A percentile compares a stretch with the other conserved stretches of the same genome.
Evolutionary conservation across 768 basidiomycete species (phyloP).

Genomic region (Rubroboletus pulcherrimus): DNA sequence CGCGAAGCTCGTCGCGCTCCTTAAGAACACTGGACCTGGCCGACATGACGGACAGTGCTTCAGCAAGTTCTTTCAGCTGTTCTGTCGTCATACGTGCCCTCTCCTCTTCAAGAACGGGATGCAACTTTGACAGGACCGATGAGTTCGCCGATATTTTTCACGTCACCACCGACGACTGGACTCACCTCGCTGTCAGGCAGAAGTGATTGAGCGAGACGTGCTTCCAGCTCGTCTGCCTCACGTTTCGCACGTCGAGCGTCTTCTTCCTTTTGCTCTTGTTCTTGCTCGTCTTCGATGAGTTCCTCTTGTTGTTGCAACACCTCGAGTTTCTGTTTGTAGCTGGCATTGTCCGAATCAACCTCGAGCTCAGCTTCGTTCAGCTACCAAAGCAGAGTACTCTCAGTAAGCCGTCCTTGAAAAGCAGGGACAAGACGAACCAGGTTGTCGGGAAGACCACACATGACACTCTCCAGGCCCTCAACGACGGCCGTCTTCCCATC

Average conservation of each 20-base stretch:
- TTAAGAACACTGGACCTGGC: slow-evolving; percentile 94
- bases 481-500: slow-evolving; percentile 83
- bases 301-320: slow-evolving; percentile 98
- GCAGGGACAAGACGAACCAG: slow-evolving; percentile 53
- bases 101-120: slow-evolving; percentile 56
- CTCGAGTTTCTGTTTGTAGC: slow-evolving; percentile 97
- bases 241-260: slow-evolving; percentile 83
- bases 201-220: slow-evolving; percentile 73
- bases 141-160: not conserved
- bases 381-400: slow-evolving; percentile 37
- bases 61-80: slow-evolving; percentile 90
- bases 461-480: slow-evolving; percentile 79
- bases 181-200: slow-evolving; percentile 87
- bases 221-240: slow-evolving; percentile 76
- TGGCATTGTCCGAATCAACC: slow-evolving; percentile 89
- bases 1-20: slow-evolving; percentile 88
- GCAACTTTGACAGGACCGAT: slow-evolving; percentile 40
- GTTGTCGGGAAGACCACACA: slow-evolving; percentile 91
- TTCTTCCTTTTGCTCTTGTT: slow-evolving; percentile 95
- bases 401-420: not conserved
- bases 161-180: not conserved
- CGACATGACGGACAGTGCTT: slow-evolving; percentile 85
- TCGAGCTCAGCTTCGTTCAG: slow-evolving; percentile 96
- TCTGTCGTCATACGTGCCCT: slow-evolving; percentile 97
- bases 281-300: slow-evolving; percentile 98